Conservation (phyloP, 164 flowering plant species). For the Magnolia changhungtana region DNA sequence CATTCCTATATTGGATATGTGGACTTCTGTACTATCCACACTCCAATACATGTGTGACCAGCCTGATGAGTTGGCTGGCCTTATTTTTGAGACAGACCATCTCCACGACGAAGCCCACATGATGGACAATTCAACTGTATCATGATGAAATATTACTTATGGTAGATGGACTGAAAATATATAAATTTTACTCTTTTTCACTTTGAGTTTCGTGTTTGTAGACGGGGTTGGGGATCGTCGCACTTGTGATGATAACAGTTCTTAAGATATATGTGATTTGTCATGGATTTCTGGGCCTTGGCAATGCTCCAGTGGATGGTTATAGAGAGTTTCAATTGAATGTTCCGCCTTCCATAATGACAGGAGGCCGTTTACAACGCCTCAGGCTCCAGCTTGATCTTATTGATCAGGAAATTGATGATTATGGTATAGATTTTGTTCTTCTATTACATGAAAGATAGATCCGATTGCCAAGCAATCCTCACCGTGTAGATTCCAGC, state of each 20-base stretch:
- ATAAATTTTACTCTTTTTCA: neutral
- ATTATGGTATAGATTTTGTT: constrained; percentile 50
- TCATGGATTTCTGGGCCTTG: constrained; percentile 90
- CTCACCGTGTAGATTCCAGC: too few species aligned
- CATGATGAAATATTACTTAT: neutral
- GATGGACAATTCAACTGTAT: neutral
- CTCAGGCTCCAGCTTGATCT: constrained; percentile 94
- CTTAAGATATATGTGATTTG: constrained; percentile 90
- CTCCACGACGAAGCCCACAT: too few species aligned
- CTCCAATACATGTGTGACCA: too few species aligned
- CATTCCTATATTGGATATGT: too few species aligned
- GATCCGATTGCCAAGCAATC: too few species aligned
- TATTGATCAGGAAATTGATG: constrained; percentile 89
- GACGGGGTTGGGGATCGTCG: constrained; percentile 57
- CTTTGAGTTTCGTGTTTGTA: constrained; percentile 52
- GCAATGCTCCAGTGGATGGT: constrained; percentile 69
- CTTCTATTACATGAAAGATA: neutral
- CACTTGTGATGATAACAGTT: constrained; percentile 79
- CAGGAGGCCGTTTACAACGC: constrained; percentile 82
- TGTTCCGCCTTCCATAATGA: constrained; percentile 79
- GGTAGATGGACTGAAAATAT: neutral
- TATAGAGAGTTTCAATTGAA: constrained; percentile 76
- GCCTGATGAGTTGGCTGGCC: too few species aligned
- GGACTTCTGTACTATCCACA: too few species aligned
- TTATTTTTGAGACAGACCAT: neutral